Conservation (phyloP, 2,329 filamentous ascomycete genomes). For the Phaeosphaeriaceae sp. region DNA sequence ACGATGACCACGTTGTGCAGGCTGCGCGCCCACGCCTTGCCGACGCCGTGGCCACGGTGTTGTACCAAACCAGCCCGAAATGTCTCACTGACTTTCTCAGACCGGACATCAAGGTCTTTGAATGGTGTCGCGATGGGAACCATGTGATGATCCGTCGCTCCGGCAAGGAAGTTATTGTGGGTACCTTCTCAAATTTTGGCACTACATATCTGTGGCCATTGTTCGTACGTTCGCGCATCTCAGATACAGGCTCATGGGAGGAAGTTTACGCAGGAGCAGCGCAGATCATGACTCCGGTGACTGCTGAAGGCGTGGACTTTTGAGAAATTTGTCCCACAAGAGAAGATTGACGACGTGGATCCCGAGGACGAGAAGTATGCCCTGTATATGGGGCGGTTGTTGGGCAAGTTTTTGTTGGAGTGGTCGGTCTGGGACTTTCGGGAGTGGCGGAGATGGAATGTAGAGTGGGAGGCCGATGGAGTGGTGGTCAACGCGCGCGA, state of each 20-base stretch:
- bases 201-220: constrained; percentile 16
- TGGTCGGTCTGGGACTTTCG: constrained; percentile 18
- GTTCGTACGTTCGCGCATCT: constrained; percentile 19
- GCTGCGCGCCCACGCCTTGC: constrained; percentile 17
- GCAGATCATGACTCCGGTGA: constrained; percentile 11
- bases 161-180: constrained; percentile 16
- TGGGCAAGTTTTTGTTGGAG: constrained; percentile 10
- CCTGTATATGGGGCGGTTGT: constrained; percentile 11
- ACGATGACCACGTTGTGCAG: constrained; percentile 10
- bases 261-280: constrained; percentile 16
- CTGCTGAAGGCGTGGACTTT: constrained; percentile 14
- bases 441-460: constrained; percentile 10
- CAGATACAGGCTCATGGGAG: constrained; percentile 11
- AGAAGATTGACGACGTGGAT: constrained; percentile 1
- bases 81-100: constrained; percentile 22
- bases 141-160: constrained; percentile 21
- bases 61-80: constrained; percentile 14
- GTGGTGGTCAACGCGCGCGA: constrained; percentile 15
- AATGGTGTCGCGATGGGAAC: constrained; percentile 20
- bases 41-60: constrained; percentile 22
- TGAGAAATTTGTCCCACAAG: constrained; percentile 10
- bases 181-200: constrained; percentile 20
- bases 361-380: constrained; percentile 15
- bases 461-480: constrained; percentile 19
- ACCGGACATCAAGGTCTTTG: constrained; percentile 17